Evolutionary conservation across 2,329 filamentous ascomycete genomes (phyloP), one percentile per base, ranked within the genome.

Genomic region (Ascocoryne sarcoides): DNA sequence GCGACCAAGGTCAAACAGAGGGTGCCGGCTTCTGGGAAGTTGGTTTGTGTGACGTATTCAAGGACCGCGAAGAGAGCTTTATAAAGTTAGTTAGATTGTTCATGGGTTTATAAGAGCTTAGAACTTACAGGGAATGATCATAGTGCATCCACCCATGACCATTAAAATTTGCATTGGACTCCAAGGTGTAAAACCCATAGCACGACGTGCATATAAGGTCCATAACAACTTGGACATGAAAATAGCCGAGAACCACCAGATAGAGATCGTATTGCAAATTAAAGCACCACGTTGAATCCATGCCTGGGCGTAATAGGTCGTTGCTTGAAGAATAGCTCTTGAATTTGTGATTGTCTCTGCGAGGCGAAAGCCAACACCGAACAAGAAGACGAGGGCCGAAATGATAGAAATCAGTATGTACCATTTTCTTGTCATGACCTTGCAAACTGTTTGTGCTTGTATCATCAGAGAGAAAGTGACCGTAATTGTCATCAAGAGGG

Each of bases 151-250:
- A 35, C 76, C 74, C 70, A 82, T 80, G 51, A 82, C 70, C 56
- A 79, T 79, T 45, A 83, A 73, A 42, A 79, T 70, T 50, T 79
- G 75, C 67, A 83, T 76, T 1, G 76, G 73, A 8, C 76, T 75
- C 53, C 79, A 81, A 40, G 75, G 69, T 40, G 64, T 68, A 52
- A 81, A 64, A 2, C 76, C 75, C 44, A 82, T 62, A 49, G 63
- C 65, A 40, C 65, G 68, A 16, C 79, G 70, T 47, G 72, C 64
- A 7, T 65, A 56, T 23, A 83, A 69, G 5, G 76, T 75, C 46
- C 68, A 64, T 5, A 69, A 71, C 4, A 84, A 65, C 59, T 83
- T 84, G 42, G 58, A 61, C 29, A 73, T 68, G 58, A 84, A 83
- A 42, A 82, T 60, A n/a, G 64, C 55, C 46, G 71, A 75, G 63